Base-by-base conservation (phyloP, 1,284 basidiomycete genomes). In the Pisolithus thermaeus region DNA sequence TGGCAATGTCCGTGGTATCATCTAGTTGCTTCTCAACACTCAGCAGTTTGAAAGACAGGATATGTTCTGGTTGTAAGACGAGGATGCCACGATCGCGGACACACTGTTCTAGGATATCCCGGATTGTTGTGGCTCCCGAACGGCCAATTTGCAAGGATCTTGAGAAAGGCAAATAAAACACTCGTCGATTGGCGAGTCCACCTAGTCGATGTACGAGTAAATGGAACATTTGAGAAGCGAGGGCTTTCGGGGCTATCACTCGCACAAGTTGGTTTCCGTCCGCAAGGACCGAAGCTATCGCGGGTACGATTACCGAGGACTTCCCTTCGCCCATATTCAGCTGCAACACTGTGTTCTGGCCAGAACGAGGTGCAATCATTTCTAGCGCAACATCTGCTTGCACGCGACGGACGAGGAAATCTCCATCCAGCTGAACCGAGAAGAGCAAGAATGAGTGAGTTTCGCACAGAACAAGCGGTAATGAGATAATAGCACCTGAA, bases 281-380 rank as follows among this genome's bases (percentile, higher is more conserved):
- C 0, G 80, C 73, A 3, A 80, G 61, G 20, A 66, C 53, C 0
- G 68, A 61, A 0, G 70, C 64, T 18, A 69, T 63, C 16, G 79
- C 62, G 1, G 79, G 78, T 0, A 75, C 67, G 20, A 81, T 80
- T 5, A 80, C 78, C 0, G 76, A 75, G 1, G 78, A 74, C 54
- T 81, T 81, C 3, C 80, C 80, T 55, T 81, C 79, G 1, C 79
- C 79, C 80, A 81, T 81, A 41, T 81, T 79, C 18, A 82, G 70
- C 51, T 81, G 79, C 28, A 77, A 64, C 4, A 69, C 58, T 0
- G 70, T 70, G 46, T 73, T 81, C 5, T 47, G n/a, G 3, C 53
- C 43, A 0, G 64, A 66, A 1, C 28, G 20, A 2, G 80, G 79
- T 0, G 56, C 50, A n/a, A 78, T 74, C 79, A 83, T 83, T 47